Percentiles rank a stretch among this genome's conserved stretches.
Evolutionary conservation across 345 rosid genomes (phyloP).

Genomic region (Syzygium aromaticum): DNA sequence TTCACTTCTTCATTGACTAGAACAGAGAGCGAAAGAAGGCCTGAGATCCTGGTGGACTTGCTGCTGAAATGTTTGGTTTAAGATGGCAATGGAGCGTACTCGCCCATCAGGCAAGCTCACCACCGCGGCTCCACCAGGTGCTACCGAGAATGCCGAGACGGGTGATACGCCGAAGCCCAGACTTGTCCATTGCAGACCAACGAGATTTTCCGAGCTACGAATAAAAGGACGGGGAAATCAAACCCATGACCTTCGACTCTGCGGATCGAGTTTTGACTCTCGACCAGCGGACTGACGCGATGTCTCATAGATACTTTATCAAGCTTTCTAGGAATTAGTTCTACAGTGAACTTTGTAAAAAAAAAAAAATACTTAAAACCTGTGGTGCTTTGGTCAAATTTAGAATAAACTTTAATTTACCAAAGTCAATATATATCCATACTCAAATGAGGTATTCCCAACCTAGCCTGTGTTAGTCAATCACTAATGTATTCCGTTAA

Average conservation of each 20-base stretch:
- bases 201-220: neutral
- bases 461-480: neutral
- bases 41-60: neutral
- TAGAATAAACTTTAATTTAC: neutral
- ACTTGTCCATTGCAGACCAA: neutral
- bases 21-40: neutral
- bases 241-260: neutral
- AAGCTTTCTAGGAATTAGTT: neutral
- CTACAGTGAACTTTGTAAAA: neutral
- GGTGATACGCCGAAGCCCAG: neutral
- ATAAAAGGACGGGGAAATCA: neutral
- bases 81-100: neutral
- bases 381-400: neutral
- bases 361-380: neutral
- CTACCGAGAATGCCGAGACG: neutral
- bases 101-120: neutral
- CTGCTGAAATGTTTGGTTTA: neutral
- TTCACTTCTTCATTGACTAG: neutral
- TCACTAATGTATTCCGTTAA: neutral
- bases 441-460: neutral
- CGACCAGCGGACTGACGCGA: too few relatives aligned
- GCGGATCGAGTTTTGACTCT: neutral
- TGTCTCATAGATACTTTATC: neutral
- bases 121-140: neutral
- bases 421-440: neutral